Evolutionary conservation across 1,284 basidiomycete species (phyloP).

Genomic region (Xanthoconium separans): DNA sequence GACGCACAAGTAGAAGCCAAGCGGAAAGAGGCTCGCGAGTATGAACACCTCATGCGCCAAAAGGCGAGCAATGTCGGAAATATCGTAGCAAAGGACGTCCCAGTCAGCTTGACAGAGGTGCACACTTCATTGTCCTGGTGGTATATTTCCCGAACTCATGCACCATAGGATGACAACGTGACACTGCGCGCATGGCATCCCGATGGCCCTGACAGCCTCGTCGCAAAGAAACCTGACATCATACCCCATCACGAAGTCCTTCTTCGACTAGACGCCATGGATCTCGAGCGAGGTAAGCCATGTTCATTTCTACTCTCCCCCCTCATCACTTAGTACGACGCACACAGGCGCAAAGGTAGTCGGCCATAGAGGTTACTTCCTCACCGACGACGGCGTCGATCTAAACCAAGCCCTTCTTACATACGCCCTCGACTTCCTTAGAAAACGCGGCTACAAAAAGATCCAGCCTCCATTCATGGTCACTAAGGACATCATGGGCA

Average conservation of each 20-base stretch:
- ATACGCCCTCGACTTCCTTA: slow-evolving; percentile 93
- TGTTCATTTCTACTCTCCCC: not conserved
- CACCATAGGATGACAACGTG: slow-evolving; percentile 79
- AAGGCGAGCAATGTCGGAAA: slow-evolving; percentile 89
- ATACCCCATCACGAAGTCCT: slow-evolving; percentile 97
- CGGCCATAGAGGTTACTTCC: slow-evolving; percentile 96
- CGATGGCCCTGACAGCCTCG: slow-evolving; percentile 64
- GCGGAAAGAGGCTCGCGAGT: slow-evolving; percentile 74
- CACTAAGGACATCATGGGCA: slow-evolving; percentile 96
- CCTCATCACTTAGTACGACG: slow-evolving; percentile 42
- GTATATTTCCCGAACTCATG: not conserved
- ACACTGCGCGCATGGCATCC: slow-evolving; percentile 87
- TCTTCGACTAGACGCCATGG: slow-evolving; percentile 90
- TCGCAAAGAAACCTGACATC: slow-evolving; percentile 69
- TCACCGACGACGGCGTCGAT: slow-evolving; percentile 94
- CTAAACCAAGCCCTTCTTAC: slow-evolving; percentile 96
- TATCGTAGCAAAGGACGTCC: slow-evolving; percentile 85
- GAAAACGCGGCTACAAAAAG: slow-evolving; percentile 85
- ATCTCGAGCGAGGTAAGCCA: slow-evolving; percentile 83
- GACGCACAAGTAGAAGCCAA: slow-evolving; percentile 79
- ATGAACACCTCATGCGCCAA: slow-evolving; percentile 76
- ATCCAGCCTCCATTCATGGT: slow-evolving; percentile 98
- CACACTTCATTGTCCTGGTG: slow-evolving; percentile 12
- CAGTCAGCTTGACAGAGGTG: slow-evolving; percentile 89
- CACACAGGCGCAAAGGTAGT: slow-evolving; percentile 91